Conservation (phyloP, 495 filamentous ascomycete species). For the Lophium mytilinum region DNA sequence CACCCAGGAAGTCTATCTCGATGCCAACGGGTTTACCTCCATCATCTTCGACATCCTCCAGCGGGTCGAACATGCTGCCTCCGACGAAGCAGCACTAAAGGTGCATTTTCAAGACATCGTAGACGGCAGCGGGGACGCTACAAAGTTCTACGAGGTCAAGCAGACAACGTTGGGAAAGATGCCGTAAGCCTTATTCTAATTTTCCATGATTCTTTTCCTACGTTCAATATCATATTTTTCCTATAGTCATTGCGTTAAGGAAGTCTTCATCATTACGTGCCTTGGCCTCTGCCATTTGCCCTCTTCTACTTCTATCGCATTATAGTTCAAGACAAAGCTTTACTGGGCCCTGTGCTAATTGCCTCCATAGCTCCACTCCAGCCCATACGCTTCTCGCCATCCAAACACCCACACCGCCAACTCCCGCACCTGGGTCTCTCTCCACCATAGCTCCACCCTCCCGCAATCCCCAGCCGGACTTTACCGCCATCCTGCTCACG, state of each 20-base stretch:
- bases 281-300: neutral
- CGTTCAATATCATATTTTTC: conserved; percentile 37
- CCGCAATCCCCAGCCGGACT: conserved; percentile 30
- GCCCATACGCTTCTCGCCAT: neutral
- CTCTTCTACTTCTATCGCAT: neutral
- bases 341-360: neutral
- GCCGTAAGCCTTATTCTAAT: conserved; percentile 29
- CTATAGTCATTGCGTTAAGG: neutral
- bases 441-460: no score
- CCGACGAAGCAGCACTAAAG: conserved; percentile 57
- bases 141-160: conserved; percentile 43
- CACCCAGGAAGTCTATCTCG: conserved; percentile 90
- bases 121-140: conserved; percentile 28
- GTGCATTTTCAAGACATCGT: conserved; percentile 76
- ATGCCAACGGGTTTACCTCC: conserved; percentile 63
- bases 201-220: conserved; percentile 22
- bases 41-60: conserved; percentile 86
- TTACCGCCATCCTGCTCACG: conserved; percentile 57
- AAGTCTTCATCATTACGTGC: no score
- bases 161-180: conserved; percentile 29
- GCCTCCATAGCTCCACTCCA: neutral
- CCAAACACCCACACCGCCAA: conserved; percentile 7
- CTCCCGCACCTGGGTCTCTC: no score
- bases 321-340: neutral
- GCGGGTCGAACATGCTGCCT: conserved; percentile 49